Conservation (phyloP, 192 early-diverging fungal species). For the Glomus cerebriforme region DNA sequence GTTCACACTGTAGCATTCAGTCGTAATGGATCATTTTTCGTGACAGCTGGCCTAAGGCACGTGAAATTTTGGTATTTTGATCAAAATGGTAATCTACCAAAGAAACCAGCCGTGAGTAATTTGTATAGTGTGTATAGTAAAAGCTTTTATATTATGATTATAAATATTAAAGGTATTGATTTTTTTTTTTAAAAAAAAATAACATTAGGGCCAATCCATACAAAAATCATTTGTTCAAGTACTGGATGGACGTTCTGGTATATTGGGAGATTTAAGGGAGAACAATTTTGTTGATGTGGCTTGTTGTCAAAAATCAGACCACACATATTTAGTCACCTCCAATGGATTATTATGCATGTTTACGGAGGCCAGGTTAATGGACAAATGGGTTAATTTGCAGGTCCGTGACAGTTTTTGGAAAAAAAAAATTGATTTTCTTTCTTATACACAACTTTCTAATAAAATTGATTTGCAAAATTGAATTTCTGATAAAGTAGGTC, state of each 20-base stretch:
- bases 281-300: conserved; percentile 73
- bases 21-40: conserved; percentile 64
- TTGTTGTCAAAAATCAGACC: conserved; percentile 46
- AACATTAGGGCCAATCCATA: conserved; percentile 5
- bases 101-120: conserved; percentile 30
- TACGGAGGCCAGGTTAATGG: conserved; percentile 60
- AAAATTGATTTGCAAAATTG: background rate
- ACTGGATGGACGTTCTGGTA: conserved; percentile 69
- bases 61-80: conserved; percentile 83
- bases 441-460: background rate
- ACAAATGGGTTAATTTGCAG: conserved; percentile 84
- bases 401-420: conserved; percentile 40
- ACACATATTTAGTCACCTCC: conserved; percentile 69
- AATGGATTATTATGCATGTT: conserved; percentile 70
- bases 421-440: background rate
- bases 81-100: conserved; percentile 39
- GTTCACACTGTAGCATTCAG: conserved; percentile 67
- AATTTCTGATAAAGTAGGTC: conserved; percentile 45
- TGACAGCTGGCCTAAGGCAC: conserved; percentile 77
- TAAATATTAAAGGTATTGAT: background rate
- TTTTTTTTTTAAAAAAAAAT: background rate
- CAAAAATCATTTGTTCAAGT: conserved; percentile 41
- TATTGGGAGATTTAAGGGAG: conserved; percentile 66
- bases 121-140: background rate
- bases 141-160: background rate